Percentiles rank a stretch among this genome's conserved stretches.
phyloP scores from a whole-genome alignment of 1,139 yeast genomes.

The Taphrina populina region DNA sequence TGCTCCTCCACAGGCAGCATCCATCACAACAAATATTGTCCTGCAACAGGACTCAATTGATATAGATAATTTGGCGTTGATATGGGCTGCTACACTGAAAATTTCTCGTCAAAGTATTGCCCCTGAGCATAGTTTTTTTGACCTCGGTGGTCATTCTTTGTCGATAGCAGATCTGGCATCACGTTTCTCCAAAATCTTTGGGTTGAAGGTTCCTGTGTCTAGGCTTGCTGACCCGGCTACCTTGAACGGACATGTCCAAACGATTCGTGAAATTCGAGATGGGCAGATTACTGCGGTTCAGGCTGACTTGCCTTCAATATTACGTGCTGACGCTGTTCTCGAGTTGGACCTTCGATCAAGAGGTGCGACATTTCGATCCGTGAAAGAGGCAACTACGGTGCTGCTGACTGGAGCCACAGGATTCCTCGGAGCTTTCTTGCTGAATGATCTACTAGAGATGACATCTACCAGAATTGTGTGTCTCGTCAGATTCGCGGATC shows the following conservation, averaged over 20 bases:
- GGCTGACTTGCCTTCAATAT: slow-evolving; percentile 63
- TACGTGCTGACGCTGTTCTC: slow-evolving; percentile 50
- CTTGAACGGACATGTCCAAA: slow-evolving; percentile 67
- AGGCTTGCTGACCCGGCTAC: slow-evolving; percentile 87
- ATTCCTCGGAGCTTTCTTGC: slow-evolving; percentile 83
- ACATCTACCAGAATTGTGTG: slow-evolving; percentile 60
- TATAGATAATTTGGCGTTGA: slow-evolving; percentile 8
- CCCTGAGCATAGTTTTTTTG: slow-evolving; percentile 86
- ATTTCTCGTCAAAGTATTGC: slow-evolving; percentile 47
- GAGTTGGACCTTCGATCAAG: slow-evolving; percentile 4
- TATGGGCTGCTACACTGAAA: slow-evolving; percentile 23
- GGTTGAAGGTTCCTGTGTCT: slow-evolving; percentile 71
- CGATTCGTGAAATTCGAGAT: slow-evolving; percentile 49
- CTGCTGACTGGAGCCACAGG: slow-evolving; percentile 96
- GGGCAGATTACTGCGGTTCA: slow-evolving; percentile 48
- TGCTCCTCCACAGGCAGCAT: slow-evolving; percentile 55
- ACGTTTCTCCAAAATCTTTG: slow-evolving; percentile 74
- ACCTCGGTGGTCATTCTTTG: slow-evolving; percentile 92
- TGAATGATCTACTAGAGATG: slow-evolving; percentile 69
- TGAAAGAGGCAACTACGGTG: slow-evolving; percentile 51
- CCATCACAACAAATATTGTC: not conserved
- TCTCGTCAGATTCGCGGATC: slow-evolving; percentile 81
- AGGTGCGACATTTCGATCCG: slow-evolving; percentile 2
- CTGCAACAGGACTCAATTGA: slow-evolving; percentile 11
- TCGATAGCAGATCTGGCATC: slow-evolving; percentile 95